Conservation (phyloP, 1,284 basidiomycete species). For the Ustilago crameri region DNA sequence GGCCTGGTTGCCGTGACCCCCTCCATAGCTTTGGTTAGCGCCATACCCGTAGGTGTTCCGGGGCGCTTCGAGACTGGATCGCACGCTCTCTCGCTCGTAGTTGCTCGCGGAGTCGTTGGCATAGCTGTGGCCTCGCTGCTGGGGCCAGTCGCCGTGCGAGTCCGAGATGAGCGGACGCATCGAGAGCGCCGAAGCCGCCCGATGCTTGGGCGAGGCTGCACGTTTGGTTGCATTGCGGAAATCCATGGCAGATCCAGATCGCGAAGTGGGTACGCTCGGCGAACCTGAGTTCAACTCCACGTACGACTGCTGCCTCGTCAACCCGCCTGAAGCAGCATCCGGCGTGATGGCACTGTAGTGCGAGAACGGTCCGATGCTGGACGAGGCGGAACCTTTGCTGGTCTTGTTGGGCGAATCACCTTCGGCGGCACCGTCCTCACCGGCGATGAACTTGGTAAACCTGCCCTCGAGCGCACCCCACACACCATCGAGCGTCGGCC, state of each 20-base stretch:
- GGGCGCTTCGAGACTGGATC: constrained; percentile 30
- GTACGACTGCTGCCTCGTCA: constrained; percentile 66
- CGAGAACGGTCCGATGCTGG: constrained; percentile 81
- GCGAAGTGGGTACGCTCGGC: constrained; percentile 43
- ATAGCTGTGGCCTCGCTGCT: constrained; percentile 15
- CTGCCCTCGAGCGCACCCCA: constrained; percentile 94
- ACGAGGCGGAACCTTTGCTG: constrained; percentile 49
- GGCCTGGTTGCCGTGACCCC: constrained; percentile 16
- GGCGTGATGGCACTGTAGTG: constrained; percentile 95
- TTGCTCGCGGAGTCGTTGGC: constrained; percentile 29
- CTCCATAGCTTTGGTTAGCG: constrained; percentile 8
- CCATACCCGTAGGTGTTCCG: constrained; percentile 15
- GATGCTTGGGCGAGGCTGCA: constrained; percentile 45
- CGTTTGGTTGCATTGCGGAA: constrained; percentile 44
- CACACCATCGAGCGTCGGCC: constrained; percentile 87
- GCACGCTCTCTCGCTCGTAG: constrained; percentile 34
- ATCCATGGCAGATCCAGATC: constrained; percentile 53
- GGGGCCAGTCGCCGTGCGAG: constrained; percentile 50
- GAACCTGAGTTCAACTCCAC: constrained; percentile 48
- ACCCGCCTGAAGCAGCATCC: constrained; percentile 68
- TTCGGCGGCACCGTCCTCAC: constrained; percentile 60
- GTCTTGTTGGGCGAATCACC: constrained; percentile 69
- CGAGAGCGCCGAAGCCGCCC: constrained; percentile 49
- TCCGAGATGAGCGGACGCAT: constrained; percentile 43
- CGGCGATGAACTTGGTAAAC: constrained; percentile 95